These are phyloP conservation scores for Cenchrus americanus DNA, from an alignment of 176 grass and related monocot species.

Conservation along the genomic window DNA sequence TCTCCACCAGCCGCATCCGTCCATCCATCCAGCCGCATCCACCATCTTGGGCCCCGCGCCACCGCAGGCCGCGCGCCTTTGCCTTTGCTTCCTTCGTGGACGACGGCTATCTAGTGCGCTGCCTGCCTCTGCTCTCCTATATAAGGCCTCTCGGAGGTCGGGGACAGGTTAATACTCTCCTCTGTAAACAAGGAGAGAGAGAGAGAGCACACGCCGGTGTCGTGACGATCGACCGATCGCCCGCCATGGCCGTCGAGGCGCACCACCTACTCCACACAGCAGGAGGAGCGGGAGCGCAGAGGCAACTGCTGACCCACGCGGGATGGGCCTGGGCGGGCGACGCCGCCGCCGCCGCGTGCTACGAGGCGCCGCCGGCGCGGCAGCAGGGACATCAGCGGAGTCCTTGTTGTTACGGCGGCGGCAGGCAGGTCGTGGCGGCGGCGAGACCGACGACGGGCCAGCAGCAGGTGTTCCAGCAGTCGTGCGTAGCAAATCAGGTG, in stretches of 20 bases:
- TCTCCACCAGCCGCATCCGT: neutral
- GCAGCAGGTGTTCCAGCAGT: neutral
- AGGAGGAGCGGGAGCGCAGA: neutral
- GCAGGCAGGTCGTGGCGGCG: conserved; percentile 1
- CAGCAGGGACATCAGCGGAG: neutral
- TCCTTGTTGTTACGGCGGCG: neutral
- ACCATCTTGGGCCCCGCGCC: conserved; percentile 4
- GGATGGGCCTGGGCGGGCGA: neutral
- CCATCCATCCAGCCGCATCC: neutral
- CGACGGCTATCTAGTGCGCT: neutral
- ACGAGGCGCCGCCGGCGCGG: neutral
- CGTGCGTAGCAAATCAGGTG: neutral
- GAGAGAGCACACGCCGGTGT: neutral
- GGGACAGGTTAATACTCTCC: neutral
- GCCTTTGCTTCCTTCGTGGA: neutral
- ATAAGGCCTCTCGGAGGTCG: neutral
- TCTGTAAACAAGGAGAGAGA: neutral
- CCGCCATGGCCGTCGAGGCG: conserved; percentile 71
- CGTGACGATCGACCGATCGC: neutral
- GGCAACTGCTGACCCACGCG: neutral
- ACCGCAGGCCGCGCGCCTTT: neutral
- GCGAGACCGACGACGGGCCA: neutral
- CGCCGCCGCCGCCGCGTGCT: neutral
- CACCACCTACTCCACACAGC: conserved; percentile 41
- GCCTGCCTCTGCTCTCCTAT: neutral